Base-by-base conservation (phyloP, 371 early-diverging fungal genomes). In the Dentiscutata heterogama region DNA sequence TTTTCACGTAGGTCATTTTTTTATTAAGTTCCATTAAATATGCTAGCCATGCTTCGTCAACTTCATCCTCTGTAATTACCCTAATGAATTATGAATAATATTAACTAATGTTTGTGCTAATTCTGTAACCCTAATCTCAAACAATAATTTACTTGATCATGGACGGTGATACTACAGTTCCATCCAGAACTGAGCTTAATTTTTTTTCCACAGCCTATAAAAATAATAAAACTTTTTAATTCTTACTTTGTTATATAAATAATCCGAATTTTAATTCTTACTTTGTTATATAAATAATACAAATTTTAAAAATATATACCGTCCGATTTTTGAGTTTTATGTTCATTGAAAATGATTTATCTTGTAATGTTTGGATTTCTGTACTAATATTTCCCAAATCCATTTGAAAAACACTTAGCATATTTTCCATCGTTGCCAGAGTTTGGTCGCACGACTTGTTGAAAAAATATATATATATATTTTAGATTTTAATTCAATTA, bases 351-450 rank as follows among this genome's bases (percentile, higher is more conserved):
- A 92, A 88, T 0, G 95, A 95, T 74, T 94, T 91, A 75, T 93
- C 92, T 83, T 98, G 97, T 65, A 98, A 84, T 11, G 87, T 92
- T 81, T 93, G 91, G 63, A 98, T 98, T 81, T 97, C 98, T 20
- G 89, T 88, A 80, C 94, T 95, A 63, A 98, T 95, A 75, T 93
- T 92, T 27, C 95, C 97, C 29, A 98, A 88, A 82, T 95, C 95
- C 60, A 90, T 90, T 81, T 97, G 95, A 85, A 97, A 97, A 20
- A 92, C 94, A 54, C 87, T 90, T 51, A 98, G 85, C 31, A 96
- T 86, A 58, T 88, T 88, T 81, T 97, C 97, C 97, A 98, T 97
- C 25, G 90, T 89, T n/a, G 89, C 94, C 27, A 98, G 88, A 27
- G 97, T 92, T 78, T 89, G 88, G 83, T 96, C 97, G 84, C 97